phyloP scores from a whole-genome alignment of 2,329 filamentous ascomycete species.

The Exophiala spinifera region DNA sequence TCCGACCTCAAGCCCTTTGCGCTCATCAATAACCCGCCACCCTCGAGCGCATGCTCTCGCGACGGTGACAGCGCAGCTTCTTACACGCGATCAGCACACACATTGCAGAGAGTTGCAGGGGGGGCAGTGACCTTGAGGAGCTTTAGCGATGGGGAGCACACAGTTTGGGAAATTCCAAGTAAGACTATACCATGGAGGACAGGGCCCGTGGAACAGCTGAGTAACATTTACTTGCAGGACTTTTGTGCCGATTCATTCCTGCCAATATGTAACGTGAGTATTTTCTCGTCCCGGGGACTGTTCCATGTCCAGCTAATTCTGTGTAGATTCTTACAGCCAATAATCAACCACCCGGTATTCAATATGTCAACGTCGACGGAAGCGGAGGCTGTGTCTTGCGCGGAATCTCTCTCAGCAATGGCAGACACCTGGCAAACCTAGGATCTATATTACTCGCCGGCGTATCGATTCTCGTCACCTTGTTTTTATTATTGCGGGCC shows the following conservation, averaged over 20 bases:
- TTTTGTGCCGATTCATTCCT: slow-evolving; percentile 83
- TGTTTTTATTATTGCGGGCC: slow-evolving; percentile 71
- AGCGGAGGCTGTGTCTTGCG: slow-evolving; percentile 65
- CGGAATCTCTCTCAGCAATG: slow-evolving; percentile 69
- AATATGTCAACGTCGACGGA: slow-evolving; percentile 41
- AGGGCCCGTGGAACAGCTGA: slow-evolving; percentile 27
- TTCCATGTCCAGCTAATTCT: slow-evolving; percentile 18
- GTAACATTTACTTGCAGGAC: slow-evolving; percentile 49
- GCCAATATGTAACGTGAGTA: slow-evolving; percentile 77
- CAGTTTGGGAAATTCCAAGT: slow-evolving; percentile 61
- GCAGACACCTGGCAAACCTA: slow-evolving; percentile 72
- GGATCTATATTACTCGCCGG: slow-evolving; percentile 85
- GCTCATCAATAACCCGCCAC: background rate
- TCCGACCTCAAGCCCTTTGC: background rate
- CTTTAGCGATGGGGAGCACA: slow-evolving; percentile 47
- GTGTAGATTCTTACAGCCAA: slow-evolving; percentile 61
- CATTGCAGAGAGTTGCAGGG: background rate
- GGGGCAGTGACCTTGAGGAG: slow-evolving; percentile 2
- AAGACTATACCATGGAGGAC: slow-evolving; percentile 34
- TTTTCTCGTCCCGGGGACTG: background rate
- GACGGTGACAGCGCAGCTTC: background rate
- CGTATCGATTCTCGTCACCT: slow-evolving; percentile 67
- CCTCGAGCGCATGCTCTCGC: slow-evolving; percentile 3
- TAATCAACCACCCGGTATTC: slow-evolving; percentile 59
- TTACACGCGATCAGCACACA: background rate